These are phyloP conservation scores for Dendrocalamus latiflorus DNA, from an alignment of 202 grass and related monocot genomes.

Conservation along the genomic window DNA sequence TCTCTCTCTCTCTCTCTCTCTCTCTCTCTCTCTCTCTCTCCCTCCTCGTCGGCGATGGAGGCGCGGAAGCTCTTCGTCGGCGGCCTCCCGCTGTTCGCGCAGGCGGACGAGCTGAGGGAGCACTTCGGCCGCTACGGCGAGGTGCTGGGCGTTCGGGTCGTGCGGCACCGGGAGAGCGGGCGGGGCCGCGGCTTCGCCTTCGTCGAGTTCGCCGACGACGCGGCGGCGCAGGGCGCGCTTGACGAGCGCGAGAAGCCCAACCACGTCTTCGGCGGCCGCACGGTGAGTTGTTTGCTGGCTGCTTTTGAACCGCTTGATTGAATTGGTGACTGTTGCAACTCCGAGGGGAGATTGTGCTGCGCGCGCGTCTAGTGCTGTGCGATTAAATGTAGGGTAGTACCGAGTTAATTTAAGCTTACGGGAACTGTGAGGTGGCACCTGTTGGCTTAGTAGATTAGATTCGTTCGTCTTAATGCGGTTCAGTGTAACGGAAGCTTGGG, in stretches of 20 bases:
- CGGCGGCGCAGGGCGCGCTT: constrained; percentile 33
- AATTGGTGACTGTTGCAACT: background rate
- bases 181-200: too few species aligned
- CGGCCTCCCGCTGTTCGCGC: constrained; percentile 32
- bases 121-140: constrained; percentile 59
- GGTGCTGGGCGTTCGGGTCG: constrained; percentile 45
- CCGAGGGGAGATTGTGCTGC: too few species aligned
- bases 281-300: background rate
- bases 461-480: background rate
- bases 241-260: constrained; percentile 22
- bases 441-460: background rate
- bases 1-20: too few species aligned
- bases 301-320: background rate
- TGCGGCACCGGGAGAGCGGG: constrained; percentile 25
- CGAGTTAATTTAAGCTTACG: background rate
- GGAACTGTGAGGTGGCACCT: background rate
- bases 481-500: background rate
- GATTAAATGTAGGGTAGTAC: background rate
- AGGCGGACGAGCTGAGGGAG: constrained; percentile 23
- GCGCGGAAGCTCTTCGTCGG: constrained; percentile 62
- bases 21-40: too few species aligned
- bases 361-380: background rate
- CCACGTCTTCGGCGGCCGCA: constrained; percentile 35
- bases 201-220: constrained; percentile 59
- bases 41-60: background rate